A percentile compares a stretch with the other conserved stretches of the same genome.
Evolutionary conservation across 2,329 filamentous ascomycete genomes (phyloP).

Genomic region (Stachybotrys chlorohalonatus): DNA sequence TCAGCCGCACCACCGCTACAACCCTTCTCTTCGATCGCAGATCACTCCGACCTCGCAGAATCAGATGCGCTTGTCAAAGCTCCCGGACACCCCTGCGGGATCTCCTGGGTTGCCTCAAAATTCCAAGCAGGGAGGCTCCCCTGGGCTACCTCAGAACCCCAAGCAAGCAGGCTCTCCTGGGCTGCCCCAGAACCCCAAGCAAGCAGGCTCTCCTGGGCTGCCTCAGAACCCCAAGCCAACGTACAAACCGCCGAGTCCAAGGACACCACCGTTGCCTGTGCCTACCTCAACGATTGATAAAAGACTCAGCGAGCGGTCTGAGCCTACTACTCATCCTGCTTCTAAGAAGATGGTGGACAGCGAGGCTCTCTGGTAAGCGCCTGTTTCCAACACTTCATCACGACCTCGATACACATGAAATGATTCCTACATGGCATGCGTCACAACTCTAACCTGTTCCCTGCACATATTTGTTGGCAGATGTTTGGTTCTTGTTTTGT

Average conservation of each 20-base stretch:
- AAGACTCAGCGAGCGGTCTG: slow-evolving; percentile 6
- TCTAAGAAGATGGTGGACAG: slow-evolving; percentile 9
- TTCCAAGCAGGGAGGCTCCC: slow-evolving; percentile 6
- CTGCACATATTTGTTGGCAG: not conserved
- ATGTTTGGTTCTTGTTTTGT: not conserved
- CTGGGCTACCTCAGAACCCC: slow-evolving; percentile 6
- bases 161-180: slow-evolving; percentile 7
- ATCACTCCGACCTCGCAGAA: slow-evolving; percentile 15
- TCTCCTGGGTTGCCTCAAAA: slow-evolving; percentile 19
- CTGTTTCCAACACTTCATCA: not conserved
- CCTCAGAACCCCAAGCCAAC: slow-evolving; percentile 12
- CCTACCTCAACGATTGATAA: slow-evolving; percentile 3
- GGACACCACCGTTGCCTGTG: slow-evolving; percentile 6
- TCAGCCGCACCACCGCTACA: slow-evolving; percentile 20
- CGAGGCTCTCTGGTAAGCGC: slow-evolving; percentile 9
- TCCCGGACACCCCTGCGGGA: slow-evolving; percentile 12
- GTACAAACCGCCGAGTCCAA: slow-evolving; percentile 10
- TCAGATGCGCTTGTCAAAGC: slow-evolving; percentile 7
- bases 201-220: slow-evolving; percentile 2
- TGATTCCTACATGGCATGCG: no score
- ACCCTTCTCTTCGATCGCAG: slow-evolving; percentile 22
- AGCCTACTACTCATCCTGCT: not conserved
- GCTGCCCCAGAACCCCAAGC: slow-evolving; percentile 10
- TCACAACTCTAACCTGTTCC: not conserved
- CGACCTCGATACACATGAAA: not conserved